Evolutionary conservation across 2,329 filamentous ascomycete species (phyloP).

Genomic region (Beauveria australis): DNA sequence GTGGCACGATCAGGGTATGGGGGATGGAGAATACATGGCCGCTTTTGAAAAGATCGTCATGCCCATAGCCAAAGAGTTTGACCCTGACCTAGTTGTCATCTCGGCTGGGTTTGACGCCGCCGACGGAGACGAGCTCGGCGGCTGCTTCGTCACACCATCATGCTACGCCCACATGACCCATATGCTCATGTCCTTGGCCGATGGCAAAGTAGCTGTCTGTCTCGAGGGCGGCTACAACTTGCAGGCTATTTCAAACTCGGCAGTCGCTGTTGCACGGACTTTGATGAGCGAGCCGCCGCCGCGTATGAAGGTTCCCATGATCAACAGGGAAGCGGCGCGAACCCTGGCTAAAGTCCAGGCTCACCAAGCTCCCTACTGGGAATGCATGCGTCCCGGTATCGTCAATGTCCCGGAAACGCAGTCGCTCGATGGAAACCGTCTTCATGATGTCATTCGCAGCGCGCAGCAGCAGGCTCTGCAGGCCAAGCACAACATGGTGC

Average conservation of each 20-base stretch:
- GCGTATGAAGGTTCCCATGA: slow-evolving; percentile 45
- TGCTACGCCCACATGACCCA: slow-evolving; percentile 99
- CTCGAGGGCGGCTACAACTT: slow-evolving; percentile 96
- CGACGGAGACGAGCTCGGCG: slow-evolving; percentile 83
- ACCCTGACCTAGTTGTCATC: slow-evolving; percentile 90
- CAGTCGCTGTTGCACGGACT: slow-evolving; percentile 81
- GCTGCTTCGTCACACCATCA: slow-evolving; percentile 81
- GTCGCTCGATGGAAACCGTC: slow-evolving; percentile 47
- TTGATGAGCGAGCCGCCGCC: slow-evolving; percentile 91
- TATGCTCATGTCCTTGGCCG: slow-evolving; percentile 93
- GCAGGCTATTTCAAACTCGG: slow-evolving; percentile 83
- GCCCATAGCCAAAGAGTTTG: slow-evolving; percentile 89
- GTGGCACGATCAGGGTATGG: slow-evolving; percentile 70
- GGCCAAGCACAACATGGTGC: slow-evolving; percentile 67
- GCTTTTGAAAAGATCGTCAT: slow-evolving; percentile 95
- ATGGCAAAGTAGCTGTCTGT: slow-evolving; percentile 84
- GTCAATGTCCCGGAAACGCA: slow-evolving; percentile 46
- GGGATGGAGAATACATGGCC: slow-evolving; percentile 92
- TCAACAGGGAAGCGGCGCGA: slow-evolving; percentile 49
- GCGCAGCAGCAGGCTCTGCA: slow-evolving; percentile 67
- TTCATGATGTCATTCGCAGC: slow-evolving; percentile 72
- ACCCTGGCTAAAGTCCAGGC: slow-evolving; percentile 52
- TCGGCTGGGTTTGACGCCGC: slow-evolving; percentile 95
- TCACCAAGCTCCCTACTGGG: slow-evolving; percentile 68
- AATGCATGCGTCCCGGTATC: slow-evolving; percentile 69